Evolutionary conservation across 108 stramenopile species (phyloP), one percentile per base, ranked within the genome.

Genomic region (Chaetoceros muelleri): DNA sequence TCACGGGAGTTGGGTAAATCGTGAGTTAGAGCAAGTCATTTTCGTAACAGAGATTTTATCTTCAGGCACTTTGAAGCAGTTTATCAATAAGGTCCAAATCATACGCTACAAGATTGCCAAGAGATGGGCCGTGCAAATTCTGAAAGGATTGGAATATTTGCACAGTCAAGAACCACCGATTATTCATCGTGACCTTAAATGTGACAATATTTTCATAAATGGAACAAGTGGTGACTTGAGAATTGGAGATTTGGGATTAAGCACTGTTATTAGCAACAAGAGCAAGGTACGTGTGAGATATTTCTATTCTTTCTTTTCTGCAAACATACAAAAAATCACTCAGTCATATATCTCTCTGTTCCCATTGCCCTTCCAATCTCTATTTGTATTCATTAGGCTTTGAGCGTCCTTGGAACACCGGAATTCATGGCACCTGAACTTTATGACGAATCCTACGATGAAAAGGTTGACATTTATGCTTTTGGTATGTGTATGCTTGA

Each of bases 341-440:
- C 44, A 13, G 20, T 26, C 44, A n/a, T 55, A 46, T 22, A 13
- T 40, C 13, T 40, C 34, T 40, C 25, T 51, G n/a, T n/a, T 45
- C 44, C 44, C 44, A 45, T 18, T 18, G 44, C 18, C 18, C 17
- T 18, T 17, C 44, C 18, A 45, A n/a, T n/a, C 46, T 48, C 20
- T 30, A 29, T 52, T 22, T 53, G 16, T 18, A 31, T n/a, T 40
- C 53, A 25, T 46, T 76, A 86, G 79, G 81, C 71, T 26, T 69
- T 86, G 29, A 85, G 84, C 59, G 93, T 97, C 23, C 76, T 96
- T 2, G 98, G 98, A 28, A 99, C 98, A 49, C 98, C 98, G 3
- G 96, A 98, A 71, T 99, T 97, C 70, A 99, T 99, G 98, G 96
- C 98, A 24, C 98, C 98, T 3, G 98, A 98, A 61, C 82, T 96